Evolutionary conservation across 179 eudicot genomes (phyloP), one percentile per base, ranked within the genome.

Genomic region (Gypsophila paniculata): DNA sequence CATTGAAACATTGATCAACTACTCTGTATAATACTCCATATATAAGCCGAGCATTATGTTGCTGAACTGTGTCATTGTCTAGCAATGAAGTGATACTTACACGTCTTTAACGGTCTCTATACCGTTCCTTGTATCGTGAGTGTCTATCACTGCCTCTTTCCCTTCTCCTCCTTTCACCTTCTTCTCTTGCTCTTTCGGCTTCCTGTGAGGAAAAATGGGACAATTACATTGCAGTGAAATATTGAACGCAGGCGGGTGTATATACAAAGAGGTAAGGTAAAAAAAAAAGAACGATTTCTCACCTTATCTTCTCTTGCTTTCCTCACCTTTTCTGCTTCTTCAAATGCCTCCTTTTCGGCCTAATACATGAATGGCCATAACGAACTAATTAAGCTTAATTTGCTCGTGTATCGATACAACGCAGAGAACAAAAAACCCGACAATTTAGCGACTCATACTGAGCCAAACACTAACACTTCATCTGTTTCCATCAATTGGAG

Each of bases 261-360:
- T 58, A 48, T 73, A 21, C 52, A 39, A 64, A 39, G 26, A 42
- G 26, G 26, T 21, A n/a, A 34, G 49, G 25, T 42, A 6, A 42
- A 42, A 42, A 42, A 8, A 42, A 34, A 13, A 13, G n/a, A 11
- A 9, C 7, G 5, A 36, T 34, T n/a, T 36, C 32, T 2, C 55
- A 87, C 87, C 89, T 83, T 83, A 62, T 89, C 93, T 77, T 89
- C 93, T 73, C 52, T 71, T 29, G 89, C 88, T 81, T 74, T 78
- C 78, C 83, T 85, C 69, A 79, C 78, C 77, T 87, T 89, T 83
- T 89, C 94, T 29, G 89, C 91, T 81, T 87, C 94, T 86, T 89
- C 91, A 65, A 87, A 85, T 3, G 88, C 90, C 63, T 87, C 94
- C 76, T 84, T 89, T 74, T 89, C 94, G 55, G 80, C 80, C 91